Conservation (phyloP, 2,329 filamentous ascomycete genomes). For the Pseudogymnoascus sp. region DNA sequence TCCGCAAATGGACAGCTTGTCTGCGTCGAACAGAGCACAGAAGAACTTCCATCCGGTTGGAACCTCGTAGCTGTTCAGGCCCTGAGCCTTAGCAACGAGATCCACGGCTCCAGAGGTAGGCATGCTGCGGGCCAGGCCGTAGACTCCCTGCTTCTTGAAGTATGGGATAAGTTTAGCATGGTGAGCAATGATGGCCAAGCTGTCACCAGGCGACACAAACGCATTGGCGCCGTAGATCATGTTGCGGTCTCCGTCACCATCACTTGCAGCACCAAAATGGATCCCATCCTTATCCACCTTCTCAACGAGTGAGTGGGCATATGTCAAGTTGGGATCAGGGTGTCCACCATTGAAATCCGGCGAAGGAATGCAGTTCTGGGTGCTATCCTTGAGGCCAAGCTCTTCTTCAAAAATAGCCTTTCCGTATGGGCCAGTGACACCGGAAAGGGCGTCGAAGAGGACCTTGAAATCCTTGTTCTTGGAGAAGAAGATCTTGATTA, state of each 20-base stretch:
- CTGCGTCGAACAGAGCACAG: slow-evolving; percentile 86
- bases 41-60: slow-evolving; percentile 99
- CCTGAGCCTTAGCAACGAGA: slow-evolving; percentile 90
- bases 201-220: slow-evolving; percentile 96
- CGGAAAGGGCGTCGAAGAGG: slow-evolving; percentile 88
- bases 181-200: slow-evolving; percentile 95
- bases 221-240: slow-evolving; percentile 98
- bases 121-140: slow-evolving; percentile 94
- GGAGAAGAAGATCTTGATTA: slow-evolving; percentile 90
- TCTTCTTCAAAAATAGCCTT: slow-evolving; percentile 92
- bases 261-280: slow-evolving; percentile 92
- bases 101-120: slow-evolving; percentile 94
- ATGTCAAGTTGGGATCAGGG: slow-evolving; percentile 95
- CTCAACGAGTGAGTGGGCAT: slow-evolving; percentile 90
- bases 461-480: slow-evolving; percentile 89
- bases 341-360: slow-evolving; percentile 97
- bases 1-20: slow-evolving; percentile 96
- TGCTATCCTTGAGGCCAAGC: slow-evolving; percentile 70
- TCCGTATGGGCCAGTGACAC: slow-evolving; percentile 93
- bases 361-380: slow-evolving; percentile 85
- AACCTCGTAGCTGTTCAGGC: slow-evolving; percentile 87
- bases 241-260: slow-evolving; percentile 97
- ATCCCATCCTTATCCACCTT: slow-evolving; percentile 85
- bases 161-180: slow-evolving; percentile 94
- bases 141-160: slow-evolving; percentile 96